Conservation (phyloP, 352 stramenopile genomes). For the Globisporangium sylvaticum region DNA sequence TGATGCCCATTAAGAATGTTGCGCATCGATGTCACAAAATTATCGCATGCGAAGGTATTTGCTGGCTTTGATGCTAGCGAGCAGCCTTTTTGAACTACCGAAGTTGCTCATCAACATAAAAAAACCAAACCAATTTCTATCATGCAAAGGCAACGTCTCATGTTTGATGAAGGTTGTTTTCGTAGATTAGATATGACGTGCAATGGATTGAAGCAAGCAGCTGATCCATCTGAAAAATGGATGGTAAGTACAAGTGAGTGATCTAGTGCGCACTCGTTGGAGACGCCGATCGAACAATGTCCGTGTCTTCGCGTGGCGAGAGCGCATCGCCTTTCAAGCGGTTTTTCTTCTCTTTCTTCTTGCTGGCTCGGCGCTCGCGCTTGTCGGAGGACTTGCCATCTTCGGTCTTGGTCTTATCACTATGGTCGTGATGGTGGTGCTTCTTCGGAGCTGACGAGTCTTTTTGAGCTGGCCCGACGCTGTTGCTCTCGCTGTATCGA, state of each 20-base stretch:
- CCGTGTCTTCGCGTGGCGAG: background rate
- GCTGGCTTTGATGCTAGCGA: background rate
- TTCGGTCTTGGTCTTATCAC: background rate
- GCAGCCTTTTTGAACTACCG: background rate
- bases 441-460: background rate
- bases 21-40: background rate
- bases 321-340: background rate
- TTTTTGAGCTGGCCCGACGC: background rate
- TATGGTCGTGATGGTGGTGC: background rate
- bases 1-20: background rate
- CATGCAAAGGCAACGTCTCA: background rate
- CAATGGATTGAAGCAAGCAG: background rate
- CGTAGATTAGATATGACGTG: background rate
- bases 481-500: slow-evolving; percentile 16
- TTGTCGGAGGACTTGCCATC: slow-evolving; percentile 3
- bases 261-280: slow-evolving; percentile 10
- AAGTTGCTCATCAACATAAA: background rate
- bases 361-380: slow-evolving; percentile 16
- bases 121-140: background rate
- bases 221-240: background rate
- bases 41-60: background rate
- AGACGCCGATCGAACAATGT: slow-evolving; percentile 3
- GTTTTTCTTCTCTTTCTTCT: slow-evolving; percentile 22
- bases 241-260: background rate
- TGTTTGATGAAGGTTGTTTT: background rate